A percentile compares a stretch with the other conserved stretches of the same genome.
Conservation (phyloP, 78 protist species). For the Anaeramoeba ignava region DNA sequence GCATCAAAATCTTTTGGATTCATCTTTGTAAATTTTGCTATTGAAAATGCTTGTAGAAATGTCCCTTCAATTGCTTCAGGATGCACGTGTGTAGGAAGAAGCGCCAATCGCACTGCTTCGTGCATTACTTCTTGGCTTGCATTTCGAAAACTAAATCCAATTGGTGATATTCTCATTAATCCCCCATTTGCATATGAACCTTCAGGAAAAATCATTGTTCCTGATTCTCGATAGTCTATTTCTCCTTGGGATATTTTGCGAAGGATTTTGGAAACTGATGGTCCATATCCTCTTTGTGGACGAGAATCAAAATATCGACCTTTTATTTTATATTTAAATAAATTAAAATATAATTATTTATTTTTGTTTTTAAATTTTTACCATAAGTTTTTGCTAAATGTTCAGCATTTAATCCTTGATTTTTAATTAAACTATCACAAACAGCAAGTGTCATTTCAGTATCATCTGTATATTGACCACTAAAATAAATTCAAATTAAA, state of each 20-base stretch:
- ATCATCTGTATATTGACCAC: slow-evolving; percentile 38
- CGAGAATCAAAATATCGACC: neutral
- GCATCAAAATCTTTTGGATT: neutral
- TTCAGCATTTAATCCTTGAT: neutral
- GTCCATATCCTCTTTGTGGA: neutral
- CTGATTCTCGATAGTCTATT: neutral
- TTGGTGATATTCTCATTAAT: slow-evolving; percentile 29
- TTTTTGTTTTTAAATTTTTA: neutral
- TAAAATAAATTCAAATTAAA: too few species aligned
- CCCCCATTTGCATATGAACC: slow-evolving; percentile 31
- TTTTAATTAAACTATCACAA: neutral
- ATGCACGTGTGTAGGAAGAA: slow-evolving; percentile 23
- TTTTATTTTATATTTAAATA: neutral
- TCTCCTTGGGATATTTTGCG: too few species aligned
- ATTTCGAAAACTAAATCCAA: slow-evolving; percentile 24
- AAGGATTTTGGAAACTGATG: neutral
- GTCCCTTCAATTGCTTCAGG: slow-evolving; percentile 25
- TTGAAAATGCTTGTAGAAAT: neutral
- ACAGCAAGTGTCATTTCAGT: slow-evolving; percentile 21
- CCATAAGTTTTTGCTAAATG: neutral
- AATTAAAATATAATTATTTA: neutral
- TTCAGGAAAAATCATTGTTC: slow-evolving; percentile 14
- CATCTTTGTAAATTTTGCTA: too few species aligned
- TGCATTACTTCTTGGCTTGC: slow-evolving; percentile 19
- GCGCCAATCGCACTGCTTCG: slow-evolving; percentile 25